Evolutionary conservation across 2,329 filamentous ascomycete species (phyloP).

Genomic region (Aspergillus latus): DNA sequence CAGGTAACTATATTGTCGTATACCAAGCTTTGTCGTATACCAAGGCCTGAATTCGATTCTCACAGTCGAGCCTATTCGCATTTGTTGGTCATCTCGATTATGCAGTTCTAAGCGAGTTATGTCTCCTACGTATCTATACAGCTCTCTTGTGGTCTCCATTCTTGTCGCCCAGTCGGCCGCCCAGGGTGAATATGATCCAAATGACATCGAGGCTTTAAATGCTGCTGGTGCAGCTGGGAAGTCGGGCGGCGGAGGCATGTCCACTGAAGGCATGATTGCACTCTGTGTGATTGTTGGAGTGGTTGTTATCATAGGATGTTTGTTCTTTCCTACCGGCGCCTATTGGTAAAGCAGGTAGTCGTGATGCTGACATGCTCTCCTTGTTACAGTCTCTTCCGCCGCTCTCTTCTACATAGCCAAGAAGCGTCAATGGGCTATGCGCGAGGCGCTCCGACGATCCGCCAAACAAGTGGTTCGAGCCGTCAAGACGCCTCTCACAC

Average conservation of each 20-base stretch:
- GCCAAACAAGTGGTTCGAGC: slow-evolving; percentile 17
- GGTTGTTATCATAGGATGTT: slow-evolving; percentile 23
- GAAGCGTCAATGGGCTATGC: slow-evolving; percentile 22
- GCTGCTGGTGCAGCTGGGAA: slow-evolving; percentile 15
- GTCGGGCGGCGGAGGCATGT: slow-evolving; percentile 12
- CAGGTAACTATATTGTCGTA: background rate
- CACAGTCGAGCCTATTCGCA: background rate
- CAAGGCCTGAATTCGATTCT: no score
- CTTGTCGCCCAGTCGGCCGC: slow-evolving; percentile 14
- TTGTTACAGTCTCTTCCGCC: slow-evolving; percentile 19
- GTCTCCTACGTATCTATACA: slow-evolving; percentile 3
- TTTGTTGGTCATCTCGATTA: background rate
- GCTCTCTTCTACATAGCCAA: slow-evolving; percentile 22
- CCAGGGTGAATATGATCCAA: slow-evolving; percentile 10
- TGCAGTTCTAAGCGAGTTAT: slow-evolving; percentile 3
- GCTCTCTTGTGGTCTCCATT: slow-evolving; percentile 3
- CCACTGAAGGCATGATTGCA: slow-evolving; percentile 22
- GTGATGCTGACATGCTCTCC: background rate
- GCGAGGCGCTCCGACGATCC: slow-evolving; percentile 20
- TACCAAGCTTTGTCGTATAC: no score
- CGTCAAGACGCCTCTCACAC: slow-evolving; percentile 20
- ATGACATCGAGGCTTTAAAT: slow-evolving; percentile 18
- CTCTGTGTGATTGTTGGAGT: slow-evolving; percentile 22
- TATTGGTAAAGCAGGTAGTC: background rate
- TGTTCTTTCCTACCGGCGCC: background rate